Conservation (phyloP, 2,329 filamentous ascomycete genomes). For the Canariomyces notabilis region DNA sequence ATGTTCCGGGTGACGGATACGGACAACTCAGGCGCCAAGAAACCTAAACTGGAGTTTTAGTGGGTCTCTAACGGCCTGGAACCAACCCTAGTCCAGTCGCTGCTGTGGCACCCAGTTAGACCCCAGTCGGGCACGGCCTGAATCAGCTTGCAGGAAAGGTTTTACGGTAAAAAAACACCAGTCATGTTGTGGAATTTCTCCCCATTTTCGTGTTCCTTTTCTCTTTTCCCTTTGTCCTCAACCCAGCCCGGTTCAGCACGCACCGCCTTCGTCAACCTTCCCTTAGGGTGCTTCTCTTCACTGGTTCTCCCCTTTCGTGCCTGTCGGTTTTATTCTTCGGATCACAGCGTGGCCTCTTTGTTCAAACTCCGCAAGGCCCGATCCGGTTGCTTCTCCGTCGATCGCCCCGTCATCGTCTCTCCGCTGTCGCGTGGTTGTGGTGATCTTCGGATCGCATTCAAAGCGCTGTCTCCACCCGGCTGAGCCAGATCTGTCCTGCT, state of each 20-base stretch:
- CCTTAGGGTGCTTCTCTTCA: conserved; percentile 38
- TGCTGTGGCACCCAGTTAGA: conserved; percentile 3
- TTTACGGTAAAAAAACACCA: conserved; percentile 24
- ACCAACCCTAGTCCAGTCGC: conserved; percentile 14
- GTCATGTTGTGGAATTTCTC: conserved; percentile 25
- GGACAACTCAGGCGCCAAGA: conserved; percentile 7
- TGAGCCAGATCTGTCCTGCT: conserved; percentile 7
- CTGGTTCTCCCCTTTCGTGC: conserved; percentile 24
- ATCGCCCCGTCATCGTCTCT: conserved; percentile 8
- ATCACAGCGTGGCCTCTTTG: conserved; percentile 24
- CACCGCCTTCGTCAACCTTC: conserved; percentile 42
- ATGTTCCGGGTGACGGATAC: no score
- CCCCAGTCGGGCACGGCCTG: conserved; percentile 18
- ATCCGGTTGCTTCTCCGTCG: conserved; percentile 19
- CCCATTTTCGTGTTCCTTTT: conserved; percentile 17
- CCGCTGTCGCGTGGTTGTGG: conserved; percentile 11
- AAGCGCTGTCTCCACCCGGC: conserved; percentile 9
- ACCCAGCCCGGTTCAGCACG: conserved; percentile 30
- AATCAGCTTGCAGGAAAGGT: conserved; percentile 22
- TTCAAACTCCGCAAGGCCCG: conserved; percentile 25
- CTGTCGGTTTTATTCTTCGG: conserved; percentile 23
- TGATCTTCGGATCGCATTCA: conserved; percentile 9
- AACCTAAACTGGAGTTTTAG: not conserved
- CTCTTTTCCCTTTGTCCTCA: conserved; percentile 14
- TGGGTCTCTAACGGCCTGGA: conserved; percentile 4